Base-by-base conservation (phyloP, 805 yeast species). In the Millerozyma acaciae region DNA sequence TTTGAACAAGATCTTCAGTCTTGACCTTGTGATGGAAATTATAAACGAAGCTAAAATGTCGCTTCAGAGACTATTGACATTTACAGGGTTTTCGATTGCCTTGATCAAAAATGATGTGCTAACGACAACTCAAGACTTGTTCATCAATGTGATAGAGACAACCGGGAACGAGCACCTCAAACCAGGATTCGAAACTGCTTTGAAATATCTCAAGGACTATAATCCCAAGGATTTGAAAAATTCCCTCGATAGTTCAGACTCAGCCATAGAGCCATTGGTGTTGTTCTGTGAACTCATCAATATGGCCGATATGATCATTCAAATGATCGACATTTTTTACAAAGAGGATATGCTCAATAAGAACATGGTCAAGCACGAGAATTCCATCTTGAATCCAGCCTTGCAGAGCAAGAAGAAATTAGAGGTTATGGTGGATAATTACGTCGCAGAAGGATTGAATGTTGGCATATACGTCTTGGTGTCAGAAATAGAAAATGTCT, bases 361-460 rank as follows among this genome's bases (percentile, higher is more conserved):
- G 23, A 63, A 67, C 27, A 69, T 86, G 15, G 76, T 87, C 17
- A 78, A 80, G 45, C 75, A 78, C 35, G 84, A 81, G 42, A 70
- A 74, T 37, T 95, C 93, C 40, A 85, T 89, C 48, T 67, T 87
- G 34, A 80, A 85, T 39, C 81, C 80, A 5, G 73, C 90, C 6
- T 75, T 87, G 30, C 85, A 81, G 47, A 75, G 80, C 24, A 94
- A 93, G 51, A 84, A 87, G 50, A 74, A 73, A 37, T 75, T 93
- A 40, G 98, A 93, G 50, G 76, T 76, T 6, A 65, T 78, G 60
- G 73, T 93, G 8, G 98, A 93, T 56, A 85, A 78, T 34, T 82
- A 73, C 51, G 96, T 93, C 13, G 98, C 97, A 0, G 84, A 84
- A 49, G 98, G 98, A 0, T 68, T 93, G 19, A 89, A 87, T 48